These are phyloP conservation scores for Clavispora vitiphila DNA, from an alignment of 805 yeast genomes.

Conservation along the genomic window DNA sequence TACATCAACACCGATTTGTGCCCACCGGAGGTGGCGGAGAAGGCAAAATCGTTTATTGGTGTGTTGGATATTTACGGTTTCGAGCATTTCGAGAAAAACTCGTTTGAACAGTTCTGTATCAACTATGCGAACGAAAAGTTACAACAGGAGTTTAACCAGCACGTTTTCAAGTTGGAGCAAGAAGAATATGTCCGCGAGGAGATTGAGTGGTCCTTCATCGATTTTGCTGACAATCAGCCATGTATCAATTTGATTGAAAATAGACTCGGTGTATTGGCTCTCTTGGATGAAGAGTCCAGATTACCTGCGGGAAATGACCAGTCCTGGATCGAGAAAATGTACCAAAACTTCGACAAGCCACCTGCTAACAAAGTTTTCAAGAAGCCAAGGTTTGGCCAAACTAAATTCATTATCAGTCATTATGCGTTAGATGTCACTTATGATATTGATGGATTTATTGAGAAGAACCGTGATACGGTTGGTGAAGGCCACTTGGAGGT, in stretches of 20 bases:
- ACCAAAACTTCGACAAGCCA: slow-evolving; percentile 74
- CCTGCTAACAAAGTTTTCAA: slow-evolving; percentile 75
- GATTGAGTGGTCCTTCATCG: slow-evolving; percentile 95
- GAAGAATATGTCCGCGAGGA: slow-evolving; percentile 90
- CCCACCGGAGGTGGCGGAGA: slow-evolving; percentile 58
- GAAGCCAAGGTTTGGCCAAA: slow-evolving; percentile 91
- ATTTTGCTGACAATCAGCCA: slow-evolving; percentile 94
- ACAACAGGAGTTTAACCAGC: slow-evolving; percentile 96
- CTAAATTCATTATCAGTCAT: slow-evolving; percentile 85
- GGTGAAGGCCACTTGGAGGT: slow-evolving; percentile 93
- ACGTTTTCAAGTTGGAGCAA: slow-evolving; percentile 94
- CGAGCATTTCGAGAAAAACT: slow-evolving; percentile 90
- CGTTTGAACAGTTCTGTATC: slow-evolving; percentile 96
- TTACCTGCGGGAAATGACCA: slow-evolving; percentile 91
- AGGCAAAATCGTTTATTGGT: slow-evolving; percentile 77
- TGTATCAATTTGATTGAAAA: slow-evolving; percentile 90
- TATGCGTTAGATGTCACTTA: slow-evolving; percentile 93
- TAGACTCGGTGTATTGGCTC: slow-evolving; percentile 78
- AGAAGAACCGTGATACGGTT: slow-evolving; percentile 95
- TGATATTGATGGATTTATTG: slow-evolving; percentile 91
- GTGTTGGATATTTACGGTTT: slow-evolving; percentile 97
- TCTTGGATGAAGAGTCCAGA: slow-evolving; percentile 92
- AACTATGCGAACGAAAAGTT: slow-evolving; percentile 95
- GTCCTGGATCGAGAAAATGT: slow-evolving; percentile 87
- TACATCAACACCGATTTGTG: slow-evolving; percentile 79